A percentile compares a stretch with the other conserved stretches of the same genome.
Conservation (phyloP, 805 yeast genomes). For the Candida tallmaniae region DNA sequence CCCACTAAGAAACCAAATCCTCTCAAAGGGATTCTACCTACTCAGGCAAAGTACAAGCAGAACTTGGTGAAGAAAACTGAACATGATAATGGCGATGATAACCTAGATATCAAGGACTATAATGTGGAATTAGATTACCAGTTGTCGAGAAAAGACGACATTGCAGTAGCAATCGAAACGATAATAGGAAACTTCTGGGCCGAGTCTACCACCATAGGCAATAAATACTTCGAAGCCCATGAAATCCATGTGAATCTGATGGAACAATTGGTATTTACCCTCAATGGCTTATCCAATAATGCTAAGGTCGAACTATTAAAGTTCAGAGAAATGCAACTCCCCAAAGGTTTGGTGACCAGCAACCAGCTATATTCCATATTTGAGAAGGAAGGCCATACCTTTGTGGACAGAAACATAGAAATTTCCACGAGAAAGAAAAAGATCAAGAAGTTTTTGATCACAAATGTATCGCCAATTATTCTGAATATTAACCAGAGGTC, state of each 20-base stretch:
- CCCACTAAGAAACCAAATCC: slow-evolving; percentile 21
- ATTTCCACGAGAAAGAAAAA: slow-evolving; percentile 30
- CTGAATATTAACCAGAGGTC: slow-evolving; percentile 29
- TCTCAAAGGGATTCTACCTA: slow-evolving; percentile 20
- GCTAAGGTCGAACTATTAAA: slow-evolving; percentile 34
- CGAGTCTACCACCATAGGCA: slow-evolving; percentile 27
- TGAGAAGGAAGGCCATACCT: slow-evolving; percentile 41
- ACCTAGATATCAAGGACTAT: slow-evolving; percentile 19
- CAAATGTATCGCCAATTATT: slow-evolving; percentile 43
- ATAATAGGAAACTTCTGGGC: slow-evolving; percentile 36
- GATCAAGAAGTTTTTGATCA: slow-evolving; percentile 36
- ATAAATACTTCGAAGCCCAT: slow-evolving; percentile 13
- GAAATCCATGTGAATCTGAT: slow-evolving; percentile 9
- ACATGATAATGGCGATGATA: neutral
- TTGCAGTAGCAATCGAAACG: slow-evolving; percentile 28
- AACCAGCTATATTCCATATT: slow-evolving; percentile 49
- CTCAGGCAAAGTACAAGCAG: slow-evolving; percentile 21
- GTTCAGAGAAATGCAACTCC: slow-evolving; percentile 29
- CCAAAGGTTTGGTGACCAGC: slow-evolving; percentile 37
- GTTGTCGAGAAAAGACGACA: slow-evolving; percentile 24
- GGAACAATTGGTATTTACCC: slow-evolving; percentile 30
- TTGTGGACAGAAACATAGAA: slow-evolving; percentile 45
- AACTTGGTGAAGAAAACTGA: slow-evolving; percentile 10
- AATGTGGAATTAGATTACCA: slow-evolving; percentile 39
- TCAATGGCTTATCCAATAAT: slow-evolving; percentile 29